These are phyloP conservation scores for Talaromyces stipitatus DNA, from an alignment of 495 filamentous ascomycete species.

Conservation along the genomic window DNA sequence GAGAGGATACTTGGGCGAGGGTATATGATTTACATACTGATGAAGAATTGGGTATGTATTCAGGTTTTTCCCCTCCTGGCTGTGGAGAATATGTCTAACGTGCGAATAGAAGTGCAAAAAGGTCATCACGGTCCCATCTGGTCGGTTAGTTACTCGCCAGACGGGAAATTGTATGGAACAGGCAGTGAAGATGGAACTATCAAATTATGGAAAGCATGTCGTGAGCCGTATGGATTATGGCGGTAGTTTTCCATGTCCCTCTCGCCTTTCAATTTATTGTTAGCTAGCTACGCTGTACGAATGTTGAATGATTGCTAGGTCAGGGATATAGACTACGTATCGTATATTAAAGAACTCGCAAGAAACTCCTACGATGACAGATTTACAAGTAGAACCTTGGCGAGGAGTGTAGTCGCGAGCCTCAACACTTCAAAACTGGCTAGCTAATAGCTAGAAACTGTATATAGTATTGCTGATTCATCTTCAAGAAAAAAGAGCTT, in stretches of 20 bases:
- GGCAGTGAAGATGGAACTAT: slow-evolving; percentile 97
- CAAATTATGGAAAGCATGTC: slow-evolving; percentile 78
- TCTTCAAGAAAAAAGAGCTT: too few species aligned
- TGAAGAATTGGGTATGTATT: slow-evolving; percentile 60
- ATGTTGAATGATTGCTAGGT: background rate
- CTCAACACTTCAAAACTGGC: too few species aligned
- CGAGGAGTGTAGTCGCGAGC: too few species aligned
- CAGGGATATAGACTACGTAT: background rate
- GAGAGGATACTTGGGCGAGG: slow-evolving; percentile 85
- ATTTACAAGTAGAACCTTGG: too few species aligned
- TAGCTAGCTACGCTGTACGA: background rate
- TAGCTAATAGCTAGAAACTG: too few species aligned
- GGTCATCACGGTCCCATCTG: slow-evolving; percentile 97
- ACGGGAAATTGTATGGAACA: slow-evolving; percentile 91
- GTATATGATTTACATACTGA: slow-evolving; percentile 81
- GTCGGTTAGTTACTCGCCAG: slow-evolving; percentile 88
- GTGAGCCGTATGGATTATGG: slow-evolving; percentile 63
- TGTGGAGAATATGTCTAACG: background rate
- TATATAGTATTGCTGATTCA: too few species aligned
- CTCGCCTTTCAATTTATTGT: background rate
- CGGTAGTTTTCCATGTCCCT: slow-evolving; percentile 24
- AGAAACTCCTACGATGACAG: too few species aligned
- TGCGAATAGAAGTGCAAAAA: slow-evolving; percentile 69
- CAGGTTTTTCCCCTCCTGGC: background rate
- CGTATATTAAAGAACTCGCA: background rate